Evolutionary conservation across 2,329 filamentous ascomycete genomes (phyloP).

Genomic region (Ophiostoma tasmaniense): DNA sequence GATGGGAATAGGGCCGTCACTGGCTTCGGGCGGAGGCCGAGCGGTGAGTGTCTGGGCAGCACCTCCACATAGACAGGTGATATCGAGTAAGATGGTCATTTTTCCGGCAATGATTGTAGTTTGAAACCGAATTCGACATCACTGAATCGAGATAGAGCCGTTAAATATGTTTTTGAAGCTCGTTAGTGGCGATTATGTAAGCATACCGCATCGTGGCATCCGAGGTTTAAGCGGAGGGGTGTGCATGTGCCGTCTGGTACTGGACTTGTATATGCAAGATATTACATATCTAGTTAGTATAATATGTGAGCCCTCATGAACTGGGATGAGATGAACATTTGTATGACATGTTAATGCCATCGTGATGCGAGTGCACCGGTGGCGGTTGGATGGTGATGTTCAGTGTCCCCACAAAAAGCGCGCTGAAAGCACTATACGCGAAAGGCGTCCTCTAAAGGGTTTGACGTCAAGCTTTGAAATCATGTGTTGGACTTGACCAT

Average conservation of each 20-base stretch:
- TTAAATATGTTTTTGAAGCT: not conserved
- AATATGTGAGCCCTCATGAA: too few relatives aligned
- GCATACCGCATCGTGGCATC: not conserved
- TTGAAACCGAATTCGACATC: too few relatives aligned
- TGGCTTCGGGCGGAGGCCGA: not conserved
- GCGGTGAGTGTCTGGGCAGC: conserved; percentile 12
- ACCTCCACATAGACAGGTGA: not conserved
- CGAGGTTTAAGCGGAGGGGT: not conserved
- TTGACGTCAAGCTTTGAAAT: not conserved
- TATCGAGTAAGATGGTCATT: not conserved
- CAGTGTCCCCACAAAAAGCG: not conserved
- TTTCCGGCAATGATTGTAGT: not conserved
- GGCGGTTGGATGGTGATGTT: not conserved
- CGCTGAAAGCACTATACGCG: not conserved
- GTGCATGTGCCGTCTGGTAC: not conserved
- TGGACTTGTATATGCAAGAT: too few relatives aligned
- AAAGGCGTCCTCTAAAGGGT: not conserved
- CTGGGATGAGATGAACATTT: too few relatives aligned
- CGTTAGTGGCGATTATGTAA: not conserved
- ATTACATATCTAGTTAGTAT: too few relatives aligned
- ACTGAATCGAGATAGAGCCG: not conserved
- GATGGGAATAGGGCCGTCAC: conserved; percentile 12
- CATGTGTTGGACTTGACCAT: too few relatives aligned
- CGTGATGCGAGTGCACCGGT: not conserved
- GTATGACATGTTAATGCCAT: not conserved